Evolutionary conservation across 441 rosid species (phyloP), one percentile per base, ranked within the genome.

Genomic region (Macaranga tanarius): DNA sequence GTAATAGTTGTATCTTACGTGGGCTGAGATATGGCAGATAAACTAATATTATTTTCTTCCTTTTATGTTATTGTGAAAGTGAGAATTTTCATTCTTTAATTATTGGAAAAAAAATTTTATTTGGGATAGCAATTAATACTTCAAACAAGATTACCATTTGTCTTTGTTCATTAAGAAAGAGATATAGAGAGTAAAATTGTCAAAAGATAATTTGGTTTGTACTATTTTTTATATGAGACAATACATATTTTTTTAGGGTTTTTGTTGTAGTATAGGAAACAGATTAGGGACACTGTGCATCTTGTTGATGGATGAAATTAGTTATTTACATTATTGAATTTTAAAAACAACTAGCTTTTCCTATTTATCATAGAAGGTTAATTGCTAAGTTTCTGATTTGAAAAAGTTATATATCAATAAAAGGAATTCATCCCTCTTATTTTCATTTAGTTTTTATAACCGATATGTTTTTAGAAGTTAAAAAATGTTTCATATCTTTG

Each of bases 261-360:
- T 12, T 15, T 48, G 19, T n/a, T 4, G 31, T 42, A 28, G 25
- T 38, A 10, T 31, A 58, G 34, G 28, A 57, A 16, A 44, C 15
- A 47, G 15, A 15, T 10, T 58, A 45, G 38, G 38, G 38, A 25
- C 17, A 15, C 22, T 31, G 45, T 15, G 57, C 42, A 23, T 59
- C 5, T 16, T 45, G 5, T 60, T 20, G 48, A 71, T 71, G 19
- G 25, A 47, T 67, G 61, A 62, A 5, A 48, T 66, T 13, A 0
- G 12, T 59, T 48, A 16, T 51, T 65, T 26, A 17, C 54, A 20
- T 47, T 56, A 42, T 75, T 51, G 62, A 74, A 50, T 20, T 64
- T 65, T 42, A 63, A 34, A 34, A 34, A 26, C 55, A 20, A 25
- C 73, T 55, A 11, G 25, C 62, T 68, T 40, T 60, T 4, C 50